Evolutionary conservation across 2,329 filamentous ascomycete species (phyloP), one percentile per base, ranked within the genome.

Genomic region (Ambrosiella beaveri): DNA sequence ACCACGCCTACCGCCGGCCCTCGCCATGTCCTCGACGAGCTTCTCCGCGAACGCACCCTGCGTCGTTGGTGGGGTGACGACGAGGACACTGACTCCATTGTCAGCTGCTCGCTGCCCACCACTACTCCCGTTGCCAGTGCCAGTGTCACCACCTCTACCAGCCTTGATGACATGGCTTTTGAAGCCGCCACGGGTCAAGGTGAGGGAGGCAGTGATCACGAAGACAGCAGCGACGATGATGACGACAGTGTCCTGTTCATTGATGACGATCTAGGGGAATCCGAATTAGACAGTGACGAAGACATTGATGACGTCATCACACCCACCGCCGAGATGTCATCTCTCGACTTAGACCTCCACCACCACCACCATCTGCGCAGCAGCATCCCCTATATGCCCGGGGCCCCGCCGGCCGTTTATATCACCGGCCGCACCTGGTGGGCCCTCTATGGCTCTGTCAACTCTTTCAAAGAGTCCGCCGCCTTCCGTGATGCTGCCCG

Each of bases 361-460:
- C 41, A 19, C 13, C 27, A 27, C 47, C 6, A 50, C 51, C 44
- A 8, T 8, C 17, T 8, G 11, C 11, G 7, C 44, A 13, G n/a
- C 13, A 15, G 17, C 9, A 27, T 51, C 17, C 52, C 6, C n/a
- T 38, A 39, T 13, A 13, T 27, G 27, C 27, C 27, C 17, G 52
- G 41, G n/a, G 37, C 52, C 3, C 15, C 41, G 15, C 47, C 55
- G 1, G 38, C 39, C 11, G 59, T 60, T 7, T 60, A 54, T 13
- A 57, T 60, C 51, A 55, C 54, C 13, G 59, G 59, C 1, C 55
- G 59, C 13, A 56, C 35, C 2, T 60, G 55, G 49, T 60, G 41
- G 55, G 55, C 59, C 6, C 41, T 60, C 7, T 57, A 60, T 9
- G 59, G 59, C 2, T 55, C 50, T 8, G 59, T 60, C 4, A 15